A percentile compares a stretch with the other conserved stretches of the same genome.
Conservation (phyloP, 306 rosid species). For the Dryas alaskensis region DNA sequence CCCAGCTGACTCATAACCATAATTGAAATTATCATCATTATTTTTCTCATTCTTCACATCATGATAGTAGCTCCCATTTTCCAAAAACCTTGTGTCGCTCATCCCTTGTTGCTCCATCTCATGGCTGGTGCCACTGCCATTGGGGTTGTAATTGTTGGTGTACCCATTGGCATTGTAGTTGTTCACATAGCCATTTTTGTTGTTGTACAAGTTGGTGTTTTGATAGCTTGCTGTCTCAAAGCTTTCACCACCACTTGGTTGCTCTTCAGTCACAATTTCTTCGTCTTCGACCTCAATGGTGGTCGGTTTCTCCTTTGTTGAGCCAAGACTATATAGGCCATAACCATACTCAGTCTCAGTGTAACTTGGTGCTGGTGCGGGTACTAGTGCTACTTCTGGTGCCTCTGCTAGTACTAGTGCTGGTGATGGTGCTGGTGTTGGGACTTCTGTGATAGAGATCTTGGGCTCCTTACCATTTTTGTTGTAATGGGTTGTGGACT, state of each 20-base stretch:
- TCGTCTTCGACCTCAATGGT: slow-evolving; percentile 42
- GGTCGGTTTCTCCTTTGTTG: slow-evolving; percentile 28
- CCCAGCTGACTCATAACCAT: slow-evolving; percentile 39
- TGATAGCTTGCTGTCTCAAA: slow-evolving; percentile 27
- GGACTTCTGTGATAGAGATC: slow-evolving; percentile 12
- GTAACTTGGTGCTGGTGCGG: slow-evolving; percentile 35
- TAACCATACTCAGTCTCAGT: slow-evolving; percentile 39
- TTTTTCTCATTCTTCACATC: slow-evolving; percentile 29
- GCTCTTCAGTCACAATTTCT: slow-evolving; percentile 37
- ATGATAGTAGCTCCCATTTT: slow-evolving; percentile 50
- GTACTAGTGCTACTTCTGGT: slow-evolving; percentile 4
- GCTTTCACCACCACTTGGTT: slow-evolving; percentile 26
- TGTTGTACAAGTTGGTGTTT: slow-evolving; percentile 27
- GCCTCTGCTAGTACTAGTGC: slow-evolving; percentile 7
- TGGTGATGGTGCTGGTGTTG: slow-evolving; percentile 21
- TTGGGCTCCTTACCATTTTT: slow-evolving; percentile 26
- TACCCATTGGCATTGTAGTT: slow-evolving; percentile 23
- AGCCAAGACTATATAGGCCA: slow-evolving; percentile 49
- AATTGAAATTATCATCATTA: slow-evolving; percentile 1
- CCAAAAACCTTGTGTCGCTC: slow-evolving; percentile 80
- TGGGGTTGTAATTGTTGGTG: slow-evolving; percentile 21
- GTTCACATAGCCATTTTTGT: slow-evolving; percentile 10
- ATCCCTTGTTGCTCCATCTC: slow-evolving; percentile 54
- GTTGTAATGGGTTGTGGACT: slow-evolving; percentile 30
- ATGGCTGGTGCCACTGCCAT: slow-evolving; percentile 18